Percentiles rank a stretch among this genome's conserved stretches.
These are phyloP conservation scores for Phytophthora hybrid DNA, from an alignment of 352 stramenopile genomes.

Conservation along the genomic window DNA sequence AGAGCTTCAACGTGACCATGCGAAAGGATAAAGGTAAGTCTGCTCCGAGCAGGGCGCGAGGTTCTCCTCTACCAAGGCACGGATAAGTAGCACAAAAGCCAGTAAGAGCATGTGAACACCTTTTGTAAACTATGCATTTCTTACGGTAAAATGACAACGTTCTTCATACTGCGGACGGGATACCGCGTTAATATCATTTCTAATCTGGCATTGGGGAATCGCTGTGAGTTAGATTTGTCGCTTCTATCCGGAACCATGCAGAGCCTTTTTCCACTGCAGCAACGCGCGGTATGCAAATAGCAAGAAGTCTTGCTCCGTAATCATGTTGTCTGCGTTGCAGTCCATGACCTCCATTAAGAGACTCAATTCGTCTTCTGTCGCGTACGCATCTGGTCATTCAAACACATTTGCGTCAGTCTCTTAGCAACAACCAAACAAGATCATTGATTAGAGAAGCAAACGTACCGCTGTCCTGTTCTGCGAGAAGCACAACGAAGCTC, in stretches of 20 bases:
- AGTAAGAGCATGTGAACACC: no score
- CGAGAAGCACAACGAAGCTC: constrained; percentile 82
- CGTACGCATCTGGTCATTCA: constrained; percentile 70
- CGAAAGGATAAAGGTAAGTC: constrained; percentile 30
- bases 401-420: constrained; percentile 3
- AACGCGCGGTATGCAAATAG: constrained; percentile 82
- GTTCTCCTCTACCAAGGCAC: constrained; percentile 15
- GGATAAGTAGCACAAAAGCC: background rate
- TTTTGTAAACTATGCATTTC: background rate
- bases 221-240: constrained; percentile 14
- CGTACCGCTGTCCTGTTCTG: constrained; percentile 83
- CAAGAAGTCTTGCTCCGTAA: constrained; percentile 84
- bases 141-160: constrained; percentile 1
- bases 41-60: constrained; percentile 19
- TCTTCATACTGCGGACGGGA: constrained; percentile 26
- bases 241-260: constrained; percentile 39
- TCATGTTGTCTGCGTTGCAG: constrained; percentile 77
- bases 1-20: constrained; percentile 82
- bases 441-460: background rate
- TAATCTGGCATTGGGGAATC: constrained; percentile 34
- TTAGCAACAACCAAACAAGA: background rate
- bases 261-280: constrained; percentile 68
- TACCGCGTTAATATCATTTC: constrained; percentile 23
- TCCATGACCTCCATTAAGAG: constrained; percentile 85
- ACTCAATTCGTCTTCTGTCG: constrained; percentile 82